Evolutionary conservation across 1,284 basidiomycete species (phyloP), one percentile per base, ranked within the genome.

Genomic region (Cutaneotrichosporon arboriforme): DNA sequence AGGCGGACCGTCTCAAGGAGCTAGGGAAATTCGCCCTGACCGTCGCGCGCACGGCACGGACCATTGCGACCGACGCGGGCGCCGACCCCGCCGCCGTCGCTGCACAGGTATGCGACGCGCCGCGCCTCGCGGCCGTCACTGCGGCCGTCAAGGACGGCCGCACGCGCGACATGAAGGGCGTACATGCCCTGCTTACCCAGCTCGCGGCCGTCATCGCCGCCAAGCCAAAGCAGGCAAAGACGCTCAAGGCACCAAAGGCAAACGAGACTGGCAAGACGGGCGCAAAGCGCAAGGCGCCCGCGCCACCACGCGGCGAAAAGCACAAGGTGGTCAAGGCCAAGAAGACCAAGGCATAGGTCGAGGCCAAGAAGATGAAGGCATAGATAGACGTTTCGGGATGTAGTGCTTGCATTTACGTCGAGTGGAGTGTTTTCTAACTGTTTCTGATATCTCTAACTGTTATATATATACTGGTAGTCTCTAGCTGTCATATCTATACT

Each of bases 1-100:
- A 83, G 23, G 78, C 85, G 1, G 73, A 81, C 8, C 85, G 90
- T 54, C 70, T 87, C 65, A 94, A 90, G 72, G 87, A 90, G 26
- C 73, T 90, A 14, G 74, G 90, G 57, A 93, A 90, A 71, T 77
- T 89, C 48, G 83, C 79, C 0, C 75, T 90, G 8, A 73, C 81
- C 18, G 81, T 83, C 34, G 78, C 84, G 12, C 83, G 90, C 47
- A 83, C 85, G 54, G 83, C 83, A 43, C 81, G 80, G 8, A 67
- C 48, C 8, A 31, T 55, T n/a, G 37, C 34, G 34, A 12, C 20
- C 8, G 46, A 44, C 14, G 20, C 17, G 5, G 42, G 31, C 7
- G 36, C 36, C 36, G 17, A 17, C 36, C 7, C 26, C 26, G 26
- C 26, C 7, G 26, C 26, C 26, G 26, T 10, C 7, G 26, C 26